Base-by-base conservation (phyloP, 257 asterid genomes). In the Orobanche coerulescens region DNA sequence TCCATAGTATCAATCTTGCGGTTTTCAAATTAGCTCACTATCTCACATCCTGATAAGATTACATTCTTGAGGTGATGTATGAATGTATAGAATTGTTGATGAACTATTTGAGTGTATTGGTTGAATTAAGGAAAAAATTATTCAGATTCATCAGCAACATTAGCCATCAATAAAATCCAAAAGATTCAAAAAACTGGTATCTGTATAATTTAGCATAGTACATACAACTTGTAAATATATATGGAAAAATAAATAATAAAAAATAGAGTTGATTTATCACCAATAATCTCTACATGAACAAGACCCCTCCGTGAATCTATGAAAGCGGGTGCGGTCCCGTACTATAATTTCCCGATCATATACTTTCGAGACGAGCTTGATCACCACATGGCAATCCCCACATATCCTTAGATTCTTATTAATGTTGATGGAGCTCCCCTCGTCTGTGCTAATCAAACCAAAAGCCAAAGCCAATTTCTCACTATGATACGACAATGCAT, bases 361-460 rank as follows among this genome's bases (percentile, higher is more conserved):
- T 4, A 84, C 44, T 61, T 76, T 82, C 5, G 99, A 84, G 59
- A 83, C 77, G 49, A 86, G 89, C 83, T 88, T 93, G 70, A 93
- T 84, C 14, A 82, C 88, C 16, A 62, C 78, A 78, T 93, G 98
- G 49, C 96, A 93, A 76, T 93, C 97, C 52, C 97, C 97, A 52
- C 98, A 93, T 66, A 86, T 93, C 74, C 99, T 71, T 14, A 93
- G 94, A 71, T 93, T 93, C 86, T 89, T 93, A 19, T 89, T 86
- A 15, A 93, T 81, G 65, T 76, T 81, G 2, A 93, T 75, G 19
- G 80, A 68, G 25, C 75, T 76, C 46, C 70, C 74, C 13, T 72
- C 86, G 22, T 78, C 68, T 0, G 81, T 64, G 44, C 87, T 73
- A 39, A 93, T 78, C 94, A 93, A 78, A 34, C 83, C 88, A 71